A percentile compares a stretch with the other conserved stretches of the same genome.
phyloP scores from a whole-genome alignment of 352 stramenopile genomes.

The Globisporangium nodosum region DNA sequence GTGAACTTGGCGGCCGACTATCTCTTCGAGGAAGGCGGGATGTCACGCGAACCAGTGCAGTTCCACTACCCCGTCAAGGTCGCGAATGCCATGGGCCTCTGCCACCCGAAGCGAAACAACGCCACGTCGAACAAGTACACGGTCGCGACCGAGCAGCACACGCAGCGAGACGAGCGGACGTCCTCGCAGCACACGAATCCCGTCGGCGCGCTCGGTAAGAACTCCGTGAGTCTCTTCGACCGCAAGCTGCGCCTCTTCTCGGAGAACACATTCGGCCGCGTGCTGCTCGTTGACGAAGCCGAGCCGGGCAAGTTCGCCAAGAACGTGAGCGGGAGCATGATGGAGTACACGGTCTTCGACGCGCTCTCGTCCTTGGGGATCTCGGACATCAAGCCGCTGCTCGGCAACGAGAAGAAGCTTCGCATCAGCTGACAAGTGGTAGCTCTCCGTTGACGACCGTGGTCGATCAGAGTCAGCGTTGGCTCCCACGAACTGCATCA shows the following conservation, averaged over 20 bases:
- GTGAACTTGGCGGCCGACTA: conserved; percentile 28
- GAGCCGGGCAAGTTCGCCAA: conserved; percentile 16
- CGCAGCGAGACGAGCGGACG: neutral
- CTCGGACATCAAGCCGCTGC: too few species aligned
- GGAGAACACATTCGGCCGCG: conserved; percentile 11
- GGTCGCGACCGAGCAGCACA: neutral
- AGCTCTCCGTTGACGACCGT: too few species aligned
- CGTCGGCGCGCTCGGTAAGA: neutral
- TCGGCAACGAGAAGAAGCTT: conserved; percentile 26
- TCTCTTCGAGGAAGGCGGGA: conserved; percentile 24
- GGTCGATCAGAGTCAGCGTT: too few species aligned
- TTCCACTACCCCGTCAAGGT: conserved; percentile 21
- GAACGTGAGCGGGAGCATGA: conserved; percentile 14
- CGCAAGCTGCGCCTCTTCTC: conserved; percentile 10
- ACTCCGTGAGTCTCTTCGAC: conserved; percentile 22
- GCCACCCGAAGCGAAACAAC: neutral
- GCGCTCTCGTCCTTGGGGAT: conserved; percentile 21
- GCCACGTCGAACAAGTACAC: conserved; percentile 4
- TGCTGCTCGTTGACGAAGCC: conserved; percentile 23
- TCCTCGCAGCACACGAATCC: neutral
- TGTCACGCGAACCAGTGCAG: conserved; percentile 16
- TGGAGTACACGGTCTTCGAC: conserved; percentile 23
- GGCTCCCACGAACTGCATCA: too few species aligned
- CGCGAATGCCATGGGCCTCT: conserved; percentile 19
- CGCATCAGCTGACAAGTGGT: conserved; percentile 7